These are phyloP conservation scores for Akanthomyces uredinophilus DNA, from an alignment of 2,329 filamentous ascomycete genomes.

Conservation along the genomic window DNA sequence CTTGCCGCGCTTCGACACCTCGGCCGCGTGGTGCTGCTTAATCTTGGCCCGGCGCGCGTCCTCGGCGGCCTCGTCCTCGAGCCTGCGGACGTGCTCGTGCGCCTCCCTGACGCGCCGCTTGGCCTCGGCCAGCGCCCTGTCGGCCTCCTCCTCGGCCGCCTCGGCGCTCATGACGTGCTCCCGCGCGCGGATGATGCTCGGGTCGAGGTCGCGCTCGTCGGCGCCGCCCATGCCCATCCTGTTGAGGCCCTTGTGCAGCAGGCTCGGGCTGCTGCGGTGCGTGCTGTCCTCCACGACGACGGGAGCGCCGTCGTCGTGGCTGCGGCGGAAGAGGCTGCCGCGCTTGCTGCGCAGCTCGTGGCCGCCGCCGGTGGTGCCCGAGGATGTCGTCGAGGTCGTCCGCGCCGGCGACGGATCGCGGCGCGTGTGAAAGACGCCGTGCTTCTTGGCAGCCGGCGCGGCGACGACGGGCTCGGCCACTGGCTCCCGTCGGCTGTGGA, in stretches of 20 bases:
- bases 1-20: constrained; percentile 64
- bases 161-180: constrained; percentile 60
- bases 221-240: constrained; percentile 39
- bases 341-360: constrained; percentile 17
- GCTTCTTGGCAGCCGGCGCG: constrained; percentile 28
- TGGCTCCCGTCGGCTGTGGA: constrained; percentile 28
- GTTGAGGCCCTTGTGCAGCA: constrained; percentile 32
- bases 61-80: constrained; percentile 62
- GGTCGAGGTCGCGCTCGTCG: constrained; percentile 45
- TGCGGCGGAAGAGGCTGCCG: constrained; percentile 24
- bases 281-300: constrained; percentile 21
- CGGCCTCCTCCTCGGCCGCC: constrained; percentile 58
- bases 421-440: constrained; percentile 34
- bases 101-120: constrained; percentile 57
- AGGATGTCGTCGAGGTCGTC: constrained; percentile 21
- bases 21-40: constrained; percentile 60
- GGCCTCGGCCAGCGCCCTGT: constrained; percentile 56
- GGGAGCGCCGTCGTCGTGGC: constrained; percentile 21
- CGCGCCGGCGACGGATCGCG: constrained; percentile 26
- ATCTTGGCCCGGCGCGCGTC: constrained; percentile 61
- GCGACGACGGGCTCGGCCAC: constrained; percentile 29
- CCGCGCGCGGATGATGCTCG: constrained; percentile 55
- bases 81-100: constrained; percentile 54
- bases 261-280: constrained; percentile 22
- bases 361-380: not conserved